Evolutionary conservation across 2,329 filamentous ascomycete genomes (phyloP), one percentile per base, ranked within the genome.

Genomic region (Lachnellula cervina): DNA sequence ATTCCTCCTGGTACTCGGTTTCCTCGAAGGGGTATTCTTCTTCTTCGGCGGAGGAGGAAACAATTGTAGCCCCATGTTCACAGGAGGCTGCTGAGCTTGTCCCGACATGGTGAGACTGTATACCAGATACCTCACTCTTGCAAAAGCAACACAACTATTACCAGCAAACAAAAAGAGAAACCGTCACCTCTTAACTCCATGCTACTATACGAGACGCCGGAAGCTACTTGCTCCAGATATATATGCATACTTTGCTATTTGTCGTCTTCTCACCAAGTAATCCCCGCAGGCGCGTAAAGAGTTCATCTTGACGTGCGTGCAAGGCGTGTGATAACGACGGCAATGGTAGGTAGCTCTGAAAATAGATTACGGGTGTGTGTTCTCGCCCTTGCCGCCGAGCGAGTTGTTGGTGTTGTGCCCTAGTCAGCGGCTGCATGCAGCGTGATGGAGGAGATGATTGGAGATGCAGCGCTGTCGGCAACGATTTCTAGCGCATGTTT

Each of bases 41-140:
- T 64, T 67, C 56, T 62, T 64, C 42, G 68, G 66, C 25, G 66
- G 62, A 25, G 69, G 64, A 56, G 68, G 68, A 54, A 70, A 70
- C 42, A 70, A 58, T 53, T 64, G 64, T 44, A 70, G 51, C 17
- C 66, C 66, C 59, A 63, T 63, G 49, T 64, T 69, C 42, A 59
- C 53, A 32, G 66, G 59, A 53, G 38, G 45, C 64, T 68, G 21
- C 46, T 55, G 23, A 23, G 13, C 16, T n/a, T 19, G 28, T 47
- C 63, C 58, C 37, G 62, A 53, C 66, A 68, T 68, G 11, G 34
- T 63, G 58, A 56, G 32, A 47, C 19, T 23, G 49, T 55, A 55
- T 53, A 46, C 43, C 52, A 50, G 44, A 58, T 52, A 52, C 42
- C 48, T 42, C 35, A 49, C 25, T 25, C 19, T 35, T 21, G 19